Evolutionary conservation across 148 eudicot species (phyloP), one percentile per base, ranked within the genome.

Genomic region (Mesembryanthemum crystallinum): DNA sequence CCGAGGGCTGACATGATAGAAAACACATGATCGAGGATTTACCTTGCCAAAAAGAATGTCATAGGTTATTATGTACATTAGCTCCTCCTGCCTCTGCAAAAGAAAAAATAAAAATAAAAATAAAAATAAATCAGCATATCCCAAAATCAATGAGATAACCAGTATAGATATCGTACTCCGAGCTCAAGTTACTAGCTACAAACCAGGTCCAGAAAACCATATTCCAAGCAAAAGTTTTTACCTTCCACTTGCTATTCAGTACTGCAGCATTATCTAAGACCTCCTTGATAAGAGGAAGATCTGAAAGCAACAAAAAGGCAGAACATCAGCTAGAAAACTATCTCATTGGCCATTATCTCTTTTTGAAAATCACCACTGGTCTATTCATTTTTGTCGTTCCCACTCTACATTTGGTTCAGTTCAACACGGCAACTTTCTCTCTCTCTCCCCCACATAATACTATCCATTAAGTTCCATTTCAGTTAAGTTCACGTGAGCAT

Each of bases 21-120:
- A 65, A 58, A 76, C 30, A 63, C 27, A 63, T 42, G 11, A 37
- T 65, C 51, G 72, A 71, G 42, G 62, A 75, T 58, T 45, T 82
- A 95, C 99, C 99, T 95, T 90, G 73, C 99, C 97, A 76, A 95
- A 90, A 64, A 95, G 99, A 63, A 95, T 76, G 82, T 95, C 98
- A 75, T 95, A 92, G 24, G 85, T 75, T 70, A 87, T 79, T 71
- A 91, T 78, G 79, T 91, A 95, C 74, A 92, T 82, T 65, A 95
- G 83, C 77, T 91, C 98, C 73, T 64, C 83, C 82, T 89, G 91
- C 83, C 82, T 92, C 99, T 95, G 89, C 86, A 88, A 75, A 24
- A 81, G 37, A 42, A 79, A 35, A 60, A 66, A n/a, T n/a, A n/a
- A n/a, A n/a, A n/a, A n/a, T n/a, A n/a, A n/a, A n/a, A n/a, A n/a